phyloP scores from a whole-genome alignment of 495 filamentous ascomycete species.

The Hypoxylon cercidicola region DNA sequence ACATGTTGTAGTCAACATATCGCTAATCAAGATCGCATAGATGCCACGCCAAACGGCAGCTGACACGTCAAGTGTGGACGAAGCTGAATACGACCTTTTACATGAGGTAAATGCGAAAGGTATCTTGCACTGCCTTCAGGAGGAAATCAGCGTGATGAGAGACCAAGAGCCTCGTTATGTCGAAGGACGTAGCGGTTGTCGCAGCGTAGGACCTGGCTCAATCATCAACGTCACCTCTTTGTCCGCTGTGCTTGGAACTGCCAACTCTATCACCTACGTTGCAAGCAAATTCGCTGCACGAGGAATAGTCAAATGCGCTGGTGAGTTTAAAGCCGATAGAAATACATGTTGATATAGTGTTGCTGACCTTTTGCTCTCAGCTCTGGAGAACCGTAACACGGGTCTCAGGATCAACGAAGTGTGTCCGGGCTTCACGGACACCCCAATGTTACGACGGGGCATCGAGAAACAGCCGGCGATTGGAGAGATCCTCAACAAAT shows the following conservation, averaged over 20 bases:
- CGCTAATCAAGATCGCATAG: background rate
- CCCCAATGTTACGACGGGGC: slow-evolving; percentile 49
- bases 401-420: slow-evolving; percentile 57
- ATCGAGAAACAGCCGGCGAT: slow-evolving; percentile 44
- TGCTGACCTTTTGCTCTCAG: slow-evolving; percentile 29
- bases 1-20: background rate
- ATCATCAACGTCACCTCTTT: slow-evolving; percentile 62
- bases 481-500: slow-evolving; percentile 30
- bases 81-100: slow-evolving; percentile 34
- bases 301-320: slow-evolving; percentile 58
- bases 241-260: slow-evolving; percentile 49
- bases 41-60: background rate
- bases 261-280: slow-evolving; percentile 53
- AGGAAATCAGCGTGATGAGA: slow-evolving; percentile 38
- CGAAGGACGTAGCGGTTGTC: slow-evolving; percentile 23
- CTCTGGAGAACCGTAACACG: slow-evolving; percentile 42
- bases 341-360: background rate
- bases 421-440: slow-evolving; percentile 53
- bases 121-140: slow-evolving; percentile 31
- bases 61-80: slow-evolving; percentile 4
- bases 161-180: slow-evolving; percentile 33
- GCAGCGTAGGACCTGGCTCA: slow-evolving; percentile 49
- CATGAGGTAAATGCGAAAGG: slow-evolving; percentile 39
- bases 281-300: slow-evolving; percentile 61
- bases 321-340: slow-evolving; percentile 34